Percentiles rank a stretch among this genome's conserved stretches.
Conservation (phyloP, 768 basidiomycete species). For the Suillus cothurnatus region DNA sequence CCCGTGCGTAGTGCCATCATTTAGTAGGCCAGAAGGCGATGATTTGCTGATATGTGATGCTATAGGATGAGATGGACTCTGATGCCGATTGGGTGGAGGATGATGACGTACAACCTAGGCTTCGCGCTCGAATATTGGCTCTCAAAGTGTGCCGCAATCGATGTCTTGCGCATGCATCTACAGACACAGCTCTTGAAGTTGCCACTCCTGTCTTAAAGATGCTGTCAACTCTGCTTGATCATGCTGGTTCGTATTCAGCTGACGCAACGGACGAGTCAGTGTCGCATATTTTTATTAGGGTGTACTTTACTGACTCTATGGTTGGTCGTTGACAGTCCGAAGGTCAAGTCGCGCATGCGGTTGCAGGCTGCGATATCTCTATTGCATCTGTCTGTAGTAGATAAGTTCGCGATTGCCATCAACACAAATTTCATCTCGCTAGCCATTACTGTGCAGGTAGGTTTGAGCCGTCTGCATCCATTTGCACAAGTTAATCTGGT, state of each 20-base stretch:
- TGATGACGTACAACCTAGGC: slow-evolving; percentile 53
- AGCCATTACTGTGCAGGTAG: slow-evolving; percentile 76
- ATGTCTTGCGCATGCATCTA: slow-evolving; percentile 64
- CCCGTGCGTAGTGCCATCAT: slow-evolving; percentile 40
- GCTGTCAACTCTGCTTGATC: slow-evolving; percentile 68
- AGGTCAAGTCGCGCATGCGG: slow-evolving; percentile 75
- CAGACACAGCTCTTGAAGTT: slow-evolving; percentile 63
- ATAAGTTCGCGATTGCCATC: slow-evolving; percentile 58
- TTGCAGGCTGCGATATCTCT: slow-evolving; percentile 81
- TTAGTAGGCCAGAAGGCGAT: not conserved
- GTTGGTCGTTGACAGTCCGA: slow-evolving; percentile 41
- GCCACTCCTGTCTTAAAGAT: slow-evolving; percentile 78
- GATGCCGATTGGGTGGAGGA: slow-evolving; percentile 82
- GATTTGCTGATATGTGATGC: not conserved
- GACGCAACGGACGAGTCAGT: slow-evolving; percentile 53
- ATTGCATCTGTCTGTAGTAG: slow-evolving; percentile 70
- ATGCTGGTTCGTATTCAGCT: slow-evolving; percentile 66
- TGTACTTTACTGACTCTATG: slow-evolving; percentile 15
- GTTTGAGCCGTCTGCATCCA: slow-evolving; percentile 18
- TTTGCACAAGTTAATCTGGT: slow-evolving; percentile 1
- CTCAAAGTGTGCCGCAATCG: slow-evolving; percentile 85
- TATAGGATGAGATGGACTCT: slow-evolving; percentile 57
- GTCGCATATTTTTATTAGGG: slow-evolving; percentile 5
- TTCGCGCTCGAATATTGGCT: slow-evolving; percentile 71
- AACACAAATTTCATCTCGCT: slow-evolving; percentile 64